phyloP scores from a whole-genome alignment of 768 basidiomycete genomes.

The Sarcomyxa edulis region DNA sequence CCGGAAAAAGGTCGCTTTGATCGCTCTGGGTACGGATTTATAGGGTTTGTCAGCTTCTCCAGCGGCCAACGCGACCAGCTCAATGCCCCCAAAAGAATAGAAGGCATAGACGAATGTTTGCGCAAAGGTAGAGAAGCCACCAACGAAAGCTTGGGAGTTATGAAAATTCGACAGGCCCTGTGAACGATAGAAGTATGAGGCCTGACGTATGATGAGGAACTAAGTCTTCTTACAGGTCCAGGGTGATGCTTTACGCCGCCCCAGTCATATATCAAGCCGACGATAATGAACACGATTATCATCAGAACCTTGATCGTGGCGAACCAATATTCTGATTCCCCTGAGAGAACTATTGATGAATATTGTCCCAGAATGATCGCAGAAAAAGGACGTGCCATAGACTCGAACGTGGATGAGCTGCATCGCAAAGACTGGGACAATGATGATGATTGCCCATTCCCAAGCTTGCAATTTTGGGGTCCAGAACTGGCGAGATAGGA shows the following conservation, averaged over 20 bases:
- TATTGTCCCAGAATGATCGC: neutral
- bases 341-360: conserved; percentile 24
- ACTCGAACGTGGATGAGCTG: conserved; percentile 54
- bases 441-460: conserved; percentile 53
- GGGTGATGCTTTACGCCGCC: conserved; percentile 53
- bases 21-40: conserved; percentile 57
- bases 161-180: conserved; percentile 50
- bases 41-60: conserved; percentile 63
- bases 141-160: conserved; percentile 45
- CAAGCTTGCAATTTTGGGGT: conserved; percentile 42
- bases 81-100: conserved; percentile 65
- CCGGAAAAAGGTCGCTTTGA: conserved; percentile 65
- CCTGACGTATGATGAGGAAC: neutral
- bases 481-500: conserved; percentile 31
- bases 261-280: conserved; percentile 60
- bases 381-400: conserved; percentile 34
- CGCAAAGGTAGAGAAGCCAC: conserved; percentile 46
- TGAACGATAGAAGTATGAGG: conserved; percentile 5
- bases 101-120: conserved; percentile 65
- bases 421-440: conserved; percentile 45
- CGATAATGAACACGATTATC: conserved; percentile 56
- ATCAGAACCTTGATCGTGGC: conserved; percentile 60
- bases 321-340: conserved; percentile 61
- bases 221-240: conserved; percentile 41
- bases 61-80: conserved; percentile 69